These are phyloP conservation scores for Fomitopsis palustris DNA, from an alignment of 1,284 basidiomycete genomes.

Conservation along the genomic window DNA sequence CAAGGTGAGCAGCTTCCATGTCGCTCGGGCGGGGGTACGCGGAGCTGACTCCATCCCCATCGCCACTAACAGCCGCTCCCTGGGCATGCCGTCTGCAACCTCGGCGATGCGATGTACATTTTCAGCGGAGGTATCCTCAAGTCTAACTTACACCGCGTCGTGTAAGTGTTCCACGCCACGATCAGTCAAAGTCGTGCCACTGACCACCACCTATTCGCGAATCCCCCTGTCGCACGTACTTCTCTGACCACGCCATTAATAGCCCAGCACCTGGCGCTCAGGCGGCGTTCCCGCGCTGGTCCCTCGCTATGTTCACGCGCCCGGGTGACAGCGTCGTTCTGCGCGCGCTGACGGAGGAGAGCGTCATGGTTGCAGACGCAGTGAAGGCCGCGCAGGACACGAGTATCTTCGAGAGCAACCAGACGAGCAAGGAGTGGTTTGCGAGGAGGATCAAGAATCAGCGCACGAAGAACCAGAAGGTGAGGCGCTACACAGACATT, in stretches of 20 bases:
- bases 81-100: constrained; percentile 31
- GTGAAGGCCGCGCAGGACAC: constrained; percentile 15
- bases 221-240: neutral
- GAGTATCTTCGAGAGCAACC: constrained; percentile 19
- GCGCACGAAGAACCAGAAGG: constrained; percentile 20
- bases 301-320: constrained; percentile 37
- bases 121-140: constrained; percentile 35
- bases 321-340: constrained; percentile 29
- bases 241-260: no score
- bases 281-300: constrained; percentile 30
- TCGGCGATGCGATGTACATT: constrained; percentile 36
- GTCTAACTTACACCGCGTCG: constrained; percentile 31
- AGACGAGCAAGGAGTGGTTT: constrained; percentile 31
- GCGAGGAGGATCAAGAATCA: constrained; percentile 26
- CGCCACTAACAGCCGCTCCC: constrained; percentile 20
- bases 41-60: no score
- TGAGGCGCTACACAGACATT: constrained; percentile 4
- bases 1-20: constrained; percentile 34
- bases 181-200: neutral
- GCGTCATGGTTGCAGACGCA: constrained; percentile 26
- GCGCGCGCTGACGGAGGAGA: constrained; percentile 22
- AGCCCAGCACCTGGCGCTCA: constrained; percentile 32
- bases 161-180: constrained; percentile 15
- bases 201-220: neutral
- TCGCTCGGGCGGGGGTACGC: neutral